Percentiles rank a stretch among this genome's conserved stretches.
phyloP scores from a whole-genome alignment of 345 rosid species.

The Eucalyptus tenuipes region DNA sequence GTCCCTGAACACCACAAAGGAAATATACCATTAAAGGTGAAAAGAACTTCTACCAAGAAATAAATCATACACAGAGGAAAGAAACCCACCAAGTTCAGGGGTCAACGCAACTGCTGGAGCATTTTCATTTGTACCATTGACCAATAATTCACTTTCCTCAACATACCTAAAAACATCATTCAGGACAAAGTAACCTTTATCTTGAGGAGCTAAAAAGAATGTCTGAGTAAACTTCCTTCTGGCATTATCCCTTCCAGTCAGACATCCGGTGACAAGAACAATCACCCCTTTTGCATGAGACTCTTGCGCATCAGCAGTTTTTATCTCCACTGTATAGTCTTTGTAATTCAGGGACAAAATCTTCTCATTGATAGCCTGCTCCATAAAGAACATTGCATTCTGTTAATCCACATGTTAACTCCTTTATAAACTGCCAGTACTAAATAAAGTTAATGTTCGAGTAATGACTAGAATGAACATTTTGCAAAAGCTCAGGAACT shows the following conservation, averaged over 20 bases:
- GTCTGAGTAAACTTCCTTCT: constrained; percentile 77
- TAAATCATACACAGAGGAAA: neutral
- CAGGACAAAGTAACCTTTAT: constrained; percentile 78
- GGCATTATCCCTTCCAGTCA: constrained; percentile 64
- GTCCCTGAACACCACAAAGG: constrained; percentile 17
- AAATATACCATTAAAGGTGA: neutral
- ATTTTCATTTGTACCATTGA: constrained; percentile 17
- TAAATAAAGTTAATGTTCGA: neutral
- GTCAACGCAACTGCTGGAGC: constrained; percentile 13
- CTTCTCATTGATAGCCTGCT: constrained; percentile 38
- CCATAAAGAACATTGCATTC: neutral
- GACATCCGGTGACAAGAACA: constrained; percentile 72
- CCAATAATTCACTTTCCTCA: constrained; percentile 38
- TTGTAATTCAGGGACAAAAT: constrained; percentile 42
- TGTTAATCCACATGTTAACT: neutral
- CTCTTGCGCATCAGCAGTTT: constrained; percentile 85
- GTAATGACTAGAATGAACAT: neutral
- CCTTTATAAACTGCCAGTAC: neutral
- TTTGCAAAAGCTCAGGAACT: neutral
- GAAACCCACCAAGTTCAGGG: constrained; percentile 33
- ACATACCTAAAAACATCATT: constrained; percentile 79
- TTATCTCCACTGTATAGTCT: constrained; percentile 71
- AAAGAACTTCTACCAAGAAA: neutral
- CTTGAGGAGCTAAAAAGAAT: constrained; percentile 92
- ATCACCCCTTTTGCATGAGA: constrained; percentile 66